Evolutionary conservation across 257 asterid genomes (phyloP), one percentile per base, ranked within the genome.

Genomic region (Rehmannia glutinosa): DNA sequence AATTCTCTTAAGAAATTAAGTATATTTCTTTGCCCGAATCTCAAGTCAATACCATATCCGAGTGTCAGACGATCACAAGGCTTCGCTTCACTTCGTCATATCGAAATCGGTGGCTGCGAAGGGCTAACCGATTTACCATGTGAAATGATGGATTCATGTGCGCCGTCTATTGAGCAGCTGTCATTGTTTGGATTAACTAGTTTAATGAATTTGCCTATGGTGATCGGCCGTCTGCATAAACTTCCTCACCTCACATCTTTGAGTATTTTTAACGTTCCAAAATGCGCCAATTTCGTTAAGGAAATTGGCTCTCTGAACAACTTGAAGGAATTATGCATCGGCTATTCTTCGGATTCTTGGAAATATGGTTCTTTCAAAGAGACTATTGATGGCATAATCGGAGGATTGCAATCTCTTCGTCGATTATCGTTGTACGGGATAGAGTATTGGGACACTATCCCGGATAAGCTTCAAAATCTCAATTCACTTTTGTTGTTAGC

Each of bases 381-480:
- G n/a, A 8, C 8, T 39, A 17, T 42, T 7, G 67, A 61, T n/a
- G 67, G 23, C 46, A 32, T 55, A 55, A 49, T 42, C 57, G 12
- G 1, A 61, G 62, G 0, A 13, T 39, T 16, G 42, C 25, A 25
- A 11, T 70, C 55, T 11, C 62, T 70, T n/a, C n/a, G 20, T 2
- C 0, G 2, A 7, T 15, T 70, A 24, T 1, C 16, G 0, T 33
- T 68, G 45, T 3, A 7, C n/a, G 75, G 75, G 6, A 21, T 17
- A 2, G 21, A 47, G 15, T 8, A 46, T 33, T 59, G 43, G 58
- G 47, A 59, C 5, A 28, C 38, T 55, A 54, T 69, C 0, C 77
- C 83, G 1, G 30, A 72, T 11, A 46, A 64, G 19, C 52, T 72
- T 46, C 70, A 64, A 15, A 19, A 43, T 42, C 62, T 66, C 35